Percentiles rank a stretch among this genome's conserved stretches.
Conservation (phyloP, 176 grass and related monocot species). For the Carex littledalei region DNA sequence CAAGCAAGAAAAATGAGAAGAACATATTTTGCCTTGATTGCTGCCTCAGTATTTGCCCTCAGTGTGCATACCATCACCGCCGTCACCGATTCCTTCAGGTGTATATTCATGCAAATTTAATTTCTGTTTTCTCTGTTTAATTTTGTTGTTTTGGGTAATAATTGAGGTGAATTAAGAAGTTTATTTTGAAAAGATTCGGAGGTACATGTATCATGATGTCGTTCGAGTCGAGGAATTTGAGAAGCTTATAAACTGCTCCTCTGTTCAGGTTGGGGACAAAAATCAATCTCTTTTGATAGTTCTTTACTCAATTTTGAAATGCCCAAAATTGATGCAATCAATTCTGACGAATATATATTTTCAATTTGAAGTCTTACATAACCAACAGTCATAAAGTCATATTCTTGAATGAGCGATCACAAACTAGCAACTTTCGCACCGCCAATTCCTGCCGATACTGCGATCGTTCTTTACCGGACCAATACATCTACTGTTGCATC, state of each 20-base stretch:
- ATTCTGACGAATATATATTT: slow-evolving; percentile 6
- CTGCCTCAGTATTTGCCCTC: slow-evolving; percentile 76
- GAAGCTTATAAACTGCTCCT: slow-evolving; percentile 88
- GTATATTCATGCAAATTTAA: not conserved
- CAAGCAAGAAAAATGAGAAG: slow-evolving; percentile 93
- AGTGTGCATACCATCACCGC: slow-evolving; percentile 61
- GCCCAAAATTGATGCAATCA: not conserved
- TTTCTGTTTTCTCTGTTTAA: not conserved
- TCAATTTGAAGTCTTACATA: slow-evolving; percentile 30
- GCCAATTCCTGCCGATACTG: slow-evolving; percentile 35
- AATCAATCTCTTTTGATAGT: not conserved
- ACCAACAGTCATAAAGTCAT: slow-evolving; percentile 43
- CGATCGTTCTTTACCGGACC: slow-evolving; percentile 33
- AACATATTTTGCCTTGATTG: slow-evolving; percentile 99
- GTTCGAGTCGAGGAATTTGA: slow-evolving; percentile 84
- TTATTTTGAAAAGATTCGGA: slow-evolving; percentile 42
- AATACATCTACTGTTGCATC: slow-evolving; percentile 39
- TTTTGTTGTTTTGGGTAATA: not conserved
- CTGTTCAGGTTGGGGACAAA: slow-evolving; percentile 53
- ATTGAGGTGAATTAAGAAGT: not conserved
- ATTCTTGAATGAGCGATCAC: slow-evolving; percentile 37
- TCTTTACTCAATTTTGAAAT: not conserved
- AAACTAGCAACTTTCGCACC: slow-evolving; percentile 30
- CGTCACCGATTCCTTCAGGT: slow-evolving; percentile 79
- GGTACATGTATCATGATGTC: slow-evolving; percentile 97